Conservation (phyloP, 23 red algal genomes). For the Gracilaria gracilis region DNA sequence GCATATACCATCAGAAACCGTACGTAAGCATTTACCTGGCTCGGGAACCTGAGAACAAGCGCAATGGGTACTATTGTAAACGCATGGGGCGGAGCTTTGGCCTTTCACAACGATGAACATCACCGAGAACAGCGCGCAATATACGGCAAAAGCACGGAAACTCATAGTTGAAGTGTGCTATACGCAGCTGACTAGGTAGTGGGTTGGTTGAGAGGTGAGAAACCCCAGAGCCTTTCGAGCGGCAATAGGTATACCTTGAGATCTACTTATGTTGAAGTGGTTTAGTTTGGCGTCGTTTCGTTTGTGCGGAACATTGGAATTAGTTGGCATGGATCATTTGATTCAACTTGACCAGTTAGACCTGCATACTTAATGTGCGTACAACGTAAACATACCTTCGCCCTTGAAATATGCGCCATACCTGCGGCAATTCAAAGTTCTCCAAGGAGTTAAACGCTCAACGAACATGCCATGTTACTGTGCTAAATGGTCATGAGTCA, state of each 20-base stretch:
- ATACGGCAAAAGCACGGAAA: not conserved
- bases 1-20: slow-evolving; percentile 19
- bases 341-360: not conserved
- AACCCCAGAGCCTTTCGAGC: not conserved
- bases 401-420: not conserved
- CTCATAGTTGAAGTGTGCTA: not conserved
- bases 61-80: slow-evolving; percentile 50
- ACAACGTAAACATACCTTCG: not conserved
- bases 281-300: not conserved
- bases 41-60: slow-evolving; percentile 17
- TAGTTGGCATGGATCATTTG: not conserved
- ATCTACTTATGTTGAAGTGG: not conserved
- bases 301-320: not conserved
- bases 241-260: not conserved
- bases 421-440: not conserved
- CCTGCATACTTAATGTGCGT: not conserved
- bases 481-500: not conserved
- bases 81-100: slow-evolving; percentile 21
- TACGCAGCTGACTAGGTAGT: not conserved
- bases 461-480: too few species aligned
- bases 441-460: not conserved
- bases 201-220: not conserved
- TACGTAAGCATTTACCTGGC: slow-evolving; percentile 44
- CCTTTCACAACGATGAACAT: not conserved
- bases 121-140: not conserved